A percentile compares a stretch with the other conserved stretches of the same genome.
phyloP scores from a whole-genome alignment of 2,329 filamentous ascomycete species.

The Arthrinium puccinioides region DNA sequence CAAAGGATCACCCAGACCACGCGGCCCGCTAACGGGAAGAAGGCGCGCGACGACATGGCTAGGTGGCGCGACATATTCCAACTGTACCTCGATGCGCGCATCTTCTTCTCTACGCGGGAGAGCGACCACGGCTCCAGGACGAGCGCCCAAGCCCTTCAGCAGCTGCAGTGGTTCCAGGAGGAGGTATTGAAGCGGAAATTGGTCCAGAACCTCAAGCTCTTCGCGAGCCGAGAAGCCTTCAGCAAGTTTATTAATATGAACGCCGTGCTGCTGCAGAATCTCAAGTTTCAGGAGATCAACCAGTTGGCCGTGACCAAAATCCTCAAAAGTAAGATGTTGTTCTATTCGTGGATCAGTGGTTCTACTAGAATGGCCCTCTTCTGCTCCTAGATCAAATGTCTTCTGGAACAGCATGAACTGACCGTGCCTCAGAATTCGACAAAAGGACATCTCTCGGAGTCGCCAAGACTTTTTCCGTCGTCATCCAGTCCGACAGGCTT shows the following conservation, averaged over 20 bases:
- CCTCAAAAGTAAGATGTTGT: no score
- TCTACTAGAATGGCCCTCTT: not conserved
- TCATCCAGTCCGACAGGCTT: conserved; percentile 51
- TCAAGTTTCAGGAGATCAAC: conserved; percentile 83
- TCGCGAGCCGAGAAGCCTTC: conserved; percentile 58
- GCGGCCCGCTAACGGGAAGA: conserved; percentile 53
- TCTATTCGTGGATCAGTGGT: no score
- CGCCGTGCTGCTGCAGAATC: conserved; percentile 64
- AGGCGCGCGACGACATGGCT: conserved; percentile 56
- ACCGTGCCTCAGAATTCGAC: conserved; percentile 89
- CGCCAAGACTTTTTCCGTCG: conserved; percentile 52
- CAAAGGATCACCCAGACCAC: conserved; percentile 57
- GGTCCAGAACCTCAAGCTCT: conserved; percentile 55
- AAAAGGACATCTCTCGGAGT: conserved; percentile 73
- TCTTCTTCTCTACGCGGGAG: conserved; percentile 79
- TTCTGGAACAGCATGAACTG: conserved; percentile 4
- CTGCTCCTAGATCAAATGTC: conserved; percentile 5
- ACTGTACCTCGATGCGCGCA: conserved; percentile 68
- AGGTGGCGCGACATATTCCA: conserved; percentile 78
- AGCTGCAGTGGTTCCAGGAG: conserved; percentile 66
- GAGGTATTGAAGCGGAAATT: conserved; percentile 56
- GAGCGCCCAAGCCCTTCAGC: conserved; percentile 56
- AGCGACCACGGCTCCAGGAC: conserved; percentile 60
- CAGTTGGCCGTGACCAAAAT: conserved; percentile 73
- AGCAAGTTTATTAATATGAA: conserved; percentile 67